Conservation (phyloP, 306 rosid genomes). For the Glycyrrhiza uralensis region DNA sequence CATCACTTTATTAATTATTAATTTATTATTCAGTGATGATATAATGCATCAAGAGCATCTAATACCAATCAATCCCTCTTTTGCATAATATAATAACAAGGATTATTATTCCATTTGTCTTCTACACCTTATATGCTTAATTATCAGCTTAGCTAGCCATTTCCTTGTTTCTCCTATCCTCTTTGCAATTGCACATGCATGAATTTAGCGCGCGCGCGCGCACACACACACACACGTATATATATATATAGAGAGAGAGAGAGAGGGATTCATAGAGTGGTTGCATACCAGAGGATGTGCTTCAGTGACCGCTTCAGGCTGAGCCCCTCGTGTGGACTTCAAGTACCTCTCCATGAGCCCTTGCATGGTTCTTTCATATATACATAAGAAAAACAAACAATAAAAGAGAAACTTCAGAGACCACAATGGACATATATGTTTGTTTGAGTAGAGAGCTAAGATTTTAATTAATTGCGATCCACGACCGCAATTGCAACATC, state of each 20-base stretch:
- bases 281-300: slow-evolving; percentile 42
- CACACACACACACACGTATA: no score
- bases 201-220: no score
- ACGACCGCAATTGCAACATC: no score
- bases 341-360: slow-evolving; percentile 76
- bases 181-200: not conserved
- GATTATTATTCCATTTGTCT: not conserved
- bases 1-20: not conserved
- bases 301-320: slow-evolving; percentile 42
- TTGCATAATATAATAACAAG: not conserved
- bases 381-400: not conserved
- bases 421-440: not conserved
- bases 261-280: not conserved
- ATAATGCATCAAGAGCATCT: slow-evolving; percentile 26
- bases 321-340: slow-evolving; percentile 53
- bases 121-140: not conserved
- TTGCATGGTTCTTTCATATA: slow-evolving; percentile 66
- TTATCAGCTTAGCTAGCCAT: not conserved
- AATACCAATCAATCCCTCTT: slow-evolving; percentile 23
- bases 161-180: not conserved
- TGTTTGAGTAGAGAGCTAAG: no score
- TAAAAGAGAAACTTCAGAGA: not conserved
- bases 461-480: no score
- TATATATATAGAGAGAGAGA: not conserved
- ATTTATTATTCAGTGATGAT: not conserved